Evolutionary conservation across 805 yeast species (phyloP).

Genomic region (Clavispora carvajalis): DNA sequence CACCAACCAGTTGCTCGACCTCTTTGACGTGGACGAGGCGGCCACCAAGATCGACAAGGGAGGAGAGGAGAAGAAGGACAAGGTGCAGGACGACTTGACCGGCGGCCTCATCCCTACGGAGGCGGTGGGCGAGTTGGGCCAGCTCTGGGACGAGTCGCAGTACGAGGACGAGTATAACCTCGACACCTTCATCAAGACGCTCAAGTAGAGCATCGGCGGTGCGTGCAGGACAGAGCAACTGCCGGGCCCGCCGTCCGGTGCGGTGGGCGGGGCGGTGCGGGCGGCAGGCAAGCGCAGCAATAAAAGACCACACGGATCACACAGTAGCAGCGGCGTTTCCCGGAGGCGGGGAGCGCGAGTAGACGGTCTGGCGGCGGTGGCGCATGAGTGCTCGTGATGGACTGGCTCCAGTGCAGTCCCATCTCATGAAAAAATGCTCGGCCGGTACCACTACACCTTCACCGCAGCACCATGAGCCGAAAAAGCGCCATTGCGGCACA

Average conservation of each 20-base stretch:
- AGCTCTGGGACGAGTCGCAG: conserved; percentile 93
- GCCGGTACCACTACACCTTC: no score
- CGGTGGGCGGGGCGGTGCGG: neutral
- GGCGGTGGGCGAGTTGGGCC: conserved; percentile 83
- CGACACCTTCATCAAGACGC: conserved; percentile 83
- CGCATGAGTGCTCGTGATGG: no score
- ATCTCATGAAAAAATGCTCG: neutral
- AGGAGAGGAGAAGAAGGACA: conserved; percentile 32
- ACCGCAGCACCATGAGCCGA: neutral
- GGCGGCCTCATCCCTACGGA: conserved; percentile 70
- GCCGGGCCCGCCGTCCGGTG: no score
- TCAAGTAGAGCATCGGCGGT: conserved; percentile 33
- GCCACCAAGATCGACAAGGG: conserved; percentile 29
- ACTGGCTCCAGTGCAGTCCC: neutral
- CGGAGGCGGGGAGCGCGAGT: no score
- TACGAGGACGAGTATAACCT: conserved; percentile 95
- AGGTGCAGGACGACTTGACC: conserved; percentile 58
- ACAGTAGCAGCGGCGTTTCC: no score
- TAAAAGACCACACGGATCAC: no score
- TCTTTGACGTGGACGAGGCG: conserved; percentile 72
- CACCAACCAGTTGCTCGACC: conserved; percentile 85
- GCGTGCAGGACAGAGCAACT: neutral
- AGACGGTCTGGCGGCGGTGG: no score
- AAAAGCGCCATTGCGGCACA: conserved; percentile 9
- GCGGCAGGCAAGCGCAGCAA: no score